Base-by-base conservation (phyloP, 768 basidiomycete species). In the Pulveroboletus ravenelii region DNA sequence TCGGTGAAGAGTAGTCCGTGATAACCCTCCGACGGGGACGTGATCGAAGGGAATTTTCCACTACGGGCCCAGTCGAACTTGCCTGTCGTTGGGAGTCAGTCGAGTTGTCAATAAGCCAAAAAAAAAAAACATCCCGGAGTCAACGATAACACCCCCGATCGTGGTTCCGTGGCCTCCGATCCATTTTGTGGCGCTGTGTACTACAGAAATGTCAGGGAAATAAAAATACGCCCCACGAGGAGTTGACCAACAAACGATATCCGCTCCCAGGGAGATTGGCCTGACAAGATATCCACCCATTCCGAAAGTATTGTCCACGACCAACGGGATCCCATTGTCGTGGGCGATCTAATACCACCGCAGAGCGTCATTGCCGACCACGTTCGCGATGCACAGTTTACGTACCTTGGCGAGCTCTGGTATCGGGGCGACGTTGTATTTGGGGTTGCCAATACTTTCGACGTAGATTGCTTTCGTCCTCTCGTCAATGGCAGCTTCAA, bases 111-210 rank as follows among this genome's bases (percentile, higher is more conserved):
- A 38, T 10, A 7, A 13, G 13, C 42, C 5, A 30, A 41, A 18
- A 10, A 30, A 41, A 18, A 10, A 48, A 50, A 57, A 67, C 62
- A 25, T 63, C 72, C 82, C 84, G 13, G 72, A 69, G 54, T 86
- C 84, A 23, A 87, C 56, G 27, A 85, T 67, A 14, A 84, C 78
- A 35, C 85, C 85, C 0, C 73, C 83, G 45, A 86, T 78, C 7
- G 80, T 82, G 9, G 81, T 84, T n/a, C 85, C 83, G 45, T 82
- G 81, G 0, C 81, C 81, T 1, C 81, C 74, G 6, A 85, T 80
- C 84, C 84, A 85, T 59, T 86, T 84, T 0, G 82, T 84, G 3
- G 79, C 79, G 27, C 77, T 78, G 58, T 81, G 76, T 0, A 79
- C 78, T 76, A 18, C 13, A 2, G 23, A 38, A 7, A 44, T 32